Evolutionary conservation across 192 early-diverging fungal species (phyloP).

Genomic region (Chytriomyces sp.): DNA sequence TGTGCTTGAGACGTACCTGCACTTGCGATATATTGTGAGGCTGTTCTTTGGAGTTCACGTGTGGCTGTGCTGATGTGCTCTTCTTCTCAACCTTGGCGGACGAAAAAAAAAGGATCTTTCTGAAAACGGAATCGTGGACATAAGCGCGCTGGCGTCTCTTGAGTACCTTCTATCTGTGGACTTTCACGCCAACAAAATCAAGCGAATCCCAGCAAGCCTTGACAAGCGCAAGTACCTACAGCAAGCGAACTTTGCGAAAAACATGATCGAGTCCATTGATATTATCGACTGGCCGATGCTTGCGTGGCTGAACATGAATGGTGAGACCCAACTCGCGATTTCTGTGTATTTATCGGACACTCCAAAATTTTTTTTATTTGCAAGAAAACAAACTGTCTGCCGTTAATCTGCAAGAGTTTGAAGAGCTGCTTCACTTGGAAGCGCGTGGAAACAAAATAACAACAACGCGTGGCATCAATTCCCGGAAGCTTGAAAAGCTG

Average conservation of each 20-base stretch:
- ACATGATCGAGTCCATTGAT: slow-evolving; percentile 44
- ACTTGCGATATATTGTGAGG: slow-evolving; percentile 57
- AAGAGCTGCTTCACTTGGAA: slow-evolving; percentile 54
- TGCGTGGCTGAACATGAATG: slow-evolving; percentile 57
- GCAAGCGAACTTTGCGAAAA: slow-evolving; percentile 55
- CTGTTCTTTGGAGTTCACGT: too few species aligned
- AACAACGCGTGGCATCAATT: slow-evolving; percentile 32
- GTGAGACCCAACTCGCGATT: slow-evolving; percentile 29
- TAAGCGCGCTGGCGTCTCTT: slow-evolving; percentile 43
- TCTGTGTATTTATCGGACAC: not conserved
- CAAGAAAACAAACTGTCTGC: slow-evolving; percentile 53
- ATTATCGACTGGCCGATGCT: slow-evolving; percentile 50
- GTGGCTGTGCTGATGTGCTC: too few species aligned
- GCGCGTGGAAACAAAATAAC: slow-evolving; percentile 51
- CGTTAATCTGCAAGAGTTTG: slow-evolving; percentile 46
- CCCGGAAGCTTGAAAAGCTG: slow-evolving; percentile 56
- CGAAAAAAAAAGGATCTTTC: slow-evolving; percentile 44
- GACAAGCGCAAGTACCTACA: slow-evolving; percentile 57
- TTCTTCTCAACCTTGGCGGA: too few species aligned
- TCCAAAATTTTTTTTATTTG: not conserved
- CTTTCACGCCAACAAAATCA: slow-evolving; percentile 50
- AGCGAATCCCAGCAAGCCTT: slow-evolving; percentile 44
- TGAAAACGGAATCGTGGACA: slow-evolving; percentile 48
- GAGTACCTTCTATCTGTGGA: slow-evolving; percentile 56
- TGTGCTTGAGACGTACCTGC: slow-evolving; percentile 49